Evolutionary conservation across 352 stramenopile species (phyloP).

Genomic region (Phytophthora pseudosyringae): DNA sequence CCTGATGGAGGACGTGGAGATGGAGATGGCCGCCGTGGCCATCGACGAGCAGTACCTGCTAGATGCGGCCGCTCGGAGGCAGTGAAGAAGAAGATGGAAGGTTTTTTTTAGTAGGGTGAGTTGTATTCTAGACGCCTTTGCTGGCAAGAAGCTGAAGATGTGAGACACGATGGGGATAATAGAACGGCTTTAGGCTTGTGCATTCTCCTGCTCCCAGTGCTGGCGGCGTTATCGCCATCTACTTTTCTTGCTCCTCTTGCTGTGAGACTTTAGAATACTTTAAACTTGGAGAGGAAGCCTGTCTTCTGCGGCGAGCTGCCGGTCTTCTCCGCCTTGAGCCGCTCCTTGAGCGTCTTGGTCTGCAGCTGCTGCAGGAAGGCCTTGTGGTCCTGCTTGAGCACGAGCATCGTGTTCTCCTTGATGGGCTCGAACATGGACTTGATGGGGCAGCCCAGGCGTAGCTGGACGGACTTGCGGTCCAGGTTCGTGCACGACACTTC

Average conservation of each 20-base stretch:
- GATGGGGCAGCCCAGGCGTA: slow-evolving; percentile 78
- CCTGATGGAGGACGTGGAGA: slow-evolving; percentile 72
- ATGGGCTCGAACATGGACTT: slow-evolving; percentile 88
- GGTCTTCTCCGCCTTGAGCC: slow-evolving; percentile 67
- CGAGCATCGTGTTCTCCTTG: slow-evolving; percentile 87
- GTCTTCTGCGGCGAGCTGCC: slow-evolving; percentile 47
- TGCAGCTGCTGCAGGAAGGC: slow-evolving; percentile 75
- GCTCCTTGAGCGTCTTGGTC: slow-evolving; percentile 78
- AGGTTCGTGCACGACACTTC: slow-evolving; percentile 87
- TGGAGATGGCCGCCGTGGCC: slow-evolving; percentile 71
- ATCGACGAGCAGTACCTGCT: slow-evolving; percentile 52
- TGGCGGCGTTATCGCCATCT: slow-evolving; percentile 8
- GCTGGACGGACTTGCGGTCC: slow-evolving; percentile 82
- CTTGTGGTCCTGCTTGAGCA: slow-evolving; percentile 88
- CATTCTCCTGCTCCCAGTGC: slow-evolving; percentile 16
- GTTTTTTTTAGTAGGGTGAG: not conserved
- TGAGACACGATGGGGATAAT: slow-evolving; percentile 12
- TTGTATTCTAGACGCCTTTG: slow-evolving; percentile 37
- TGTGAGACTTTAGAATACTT: slow-evolving; percentile 48
- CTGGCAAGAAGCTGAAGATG: not conserved
- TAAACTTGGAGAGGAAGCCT: slow-evolving; percentile 80
- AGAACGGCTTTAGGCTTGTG: slow-evolving; percentile 29
- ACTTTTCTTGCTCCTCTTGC: slow-evolving; percentile 2
- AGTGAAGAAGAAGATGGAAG: slow-evolving; percentile 9
- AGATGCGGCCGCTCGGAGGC: slow-evolving; percentile 21